Evolutionary conservation across 2,329 filamentous ascomycete species (phyloP), one percentile per base, ranked within the genome.

Genomic region (Sclerotinia glacialis): DNA sequence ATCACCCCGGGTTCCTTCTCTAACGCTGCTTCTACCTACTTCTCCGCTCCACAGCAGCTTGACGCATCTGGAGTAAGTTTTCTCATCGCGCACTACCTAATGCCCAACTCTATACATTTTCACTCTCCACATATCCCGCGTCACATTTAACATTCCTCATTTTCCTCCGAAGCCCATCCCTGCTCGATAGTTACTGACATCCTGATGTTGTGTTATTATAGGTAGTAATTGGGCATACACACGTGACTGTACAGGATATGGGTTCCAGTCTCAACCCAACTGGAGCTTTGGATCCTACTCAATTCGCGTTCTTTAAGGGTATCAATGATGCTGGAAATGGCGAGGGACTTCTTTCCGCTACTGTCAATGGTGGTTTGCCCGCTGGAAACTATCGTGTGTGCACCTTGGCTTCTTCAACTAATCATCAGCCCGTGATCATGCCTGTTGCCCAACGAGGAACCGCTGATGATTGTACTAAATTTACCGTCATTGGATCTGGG

Each of bases 401-500:
- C 72, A 80, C 78, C 14, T 77, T 82, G 77, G 77, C 74, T 54
- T 74, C 75, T 26, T 71, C 80, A 40, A 73, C 76, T 53, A 82
- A 81, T 71, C 80, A 82, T 74, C 78, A 80, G 55, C 78, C 78
- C 59, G 78, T 78, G 21, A 67, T 79, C 11, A 80, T 80, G 78
- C 78, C 78, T 49, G 77, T 81, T 55, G 80, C 80, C 40, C 79
- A 80, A 72, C 76, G 80, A 68, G 80, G 80, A 68, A 76, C 79
- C 52, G 78, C 80, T 63, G 80, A 82, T 71, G 80, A 82, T 70
- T 82, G 80, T 69, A 76, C 75, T n/a, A 80, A 80, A 71, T 80
- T 81, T 44, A 78, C 78, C 62, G 78, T 78, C 34, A 75, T 77
- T 56, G 73, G 64, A 12, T 68, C 56, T 26, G 70, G 67, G 14